Evolutionary conservation across 1,284 basidiomycete species (phyloP).

Genomic region (Ganoderma boninense): DNA sequence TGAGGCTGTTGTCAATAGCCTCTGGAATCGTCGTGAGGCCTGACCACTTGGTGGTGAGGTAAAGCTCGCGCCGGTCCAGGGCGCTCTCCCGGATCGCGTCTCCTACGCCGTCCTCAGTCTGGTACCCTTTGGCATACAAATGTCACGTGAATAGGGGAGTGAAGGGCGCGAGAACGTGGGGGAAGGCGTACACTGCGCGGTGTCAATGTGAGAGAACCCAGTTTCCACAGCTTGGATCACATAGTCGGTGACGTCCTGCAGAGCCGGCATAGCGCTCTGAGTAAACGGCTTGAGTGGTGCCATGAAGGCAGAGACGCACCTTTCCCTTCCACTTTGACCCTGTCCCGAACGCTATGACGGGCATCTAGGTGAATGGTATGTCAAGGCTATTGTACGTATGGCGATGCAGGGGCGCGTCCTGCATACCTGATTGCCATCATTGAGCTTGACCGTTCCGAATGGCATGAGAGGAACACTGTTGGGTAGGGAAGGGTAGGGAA

Average conservation of each 20-base stretch:
- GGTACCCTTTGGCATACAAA: slow-evolving; percentile 40
- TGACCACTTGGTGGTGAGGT: slow-evolving; percentile 63
- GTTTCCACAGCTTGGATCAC: slow-evolving; percentile 45
- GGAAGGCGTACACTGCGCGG: slow-evolving; percentile 42
- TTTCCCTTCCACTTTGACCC: slow-evolving; percentile 46
- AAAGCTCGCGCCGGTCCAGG: slow-evolving; percentile 45
- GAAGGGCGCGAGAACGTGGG: background rate
- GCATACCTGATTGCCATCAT: slow-evolving; percentile 42
- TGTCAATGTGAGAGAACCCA: slow-evolving; percentile 47
- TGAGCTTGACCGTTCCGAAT: slow-evolving; percentile 40
- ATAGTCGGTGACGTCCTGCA: slow-evolving; percentile 45
- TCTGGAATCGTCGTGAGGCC: slow-evolving; percentile 61
- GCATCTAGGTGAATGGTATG: slow-evolving; percentile 34
- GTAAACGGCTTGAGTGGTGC: background rate
- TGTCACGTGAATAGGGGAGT: background rate
- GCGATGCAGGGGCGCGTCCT: background rate
- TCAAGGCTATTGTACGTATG: background rate
- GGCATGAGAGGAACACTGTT: slow-evolving; percentile 31
- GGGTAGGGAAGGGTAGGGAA: background rate
- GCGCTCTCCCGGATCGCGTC: slow-evolving; percentile 46
- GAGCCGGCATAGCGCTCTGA: background rate
- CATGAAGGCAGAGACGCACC: slow-evolving; percentile 24
- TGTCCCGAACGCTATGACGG: slow-evolving; percentile 43
- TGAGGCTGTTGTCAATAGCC: slow-evolving; percentile 63
- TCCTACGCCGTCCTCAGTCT: slow-evolving; percentile 52